Conservation (phyloP, 495 filamentous ascomycete genomes). For the Penicillium bialowiezense region DNA sequence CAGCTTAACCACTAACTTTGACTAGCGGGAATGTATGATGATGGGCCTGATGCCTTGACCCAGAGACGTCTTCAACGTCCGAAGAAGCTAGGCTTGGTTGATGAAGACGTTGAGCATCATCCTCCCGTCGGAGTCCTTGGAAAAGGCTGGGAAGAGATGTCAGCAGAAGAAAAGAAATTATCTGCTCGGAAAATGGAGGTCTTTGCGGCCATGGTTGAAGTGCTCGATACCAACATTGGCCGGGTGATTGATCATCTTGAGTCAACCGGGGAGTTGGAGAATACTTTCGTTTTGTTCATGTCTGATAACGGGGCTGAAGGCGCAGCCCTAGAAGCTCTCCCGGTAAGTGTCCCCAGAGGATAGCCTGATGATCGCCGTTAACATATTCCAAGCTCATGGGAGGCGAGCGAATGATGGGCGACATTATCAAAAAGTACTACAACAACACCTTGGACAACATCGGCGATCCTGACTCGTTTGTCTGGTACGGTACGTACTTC, state of each 20-base stretch:
- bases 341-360: neutral
- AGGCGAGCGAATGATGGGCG: neutral
- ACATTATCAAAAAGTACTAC: slow-evolving; percentile 47
- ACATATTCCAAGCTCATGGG: neutral
- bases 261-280: slow-evolving; percentile 49
- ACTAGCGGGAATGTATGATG: slow-evolving; percentile 33
- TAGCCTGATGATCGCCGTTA: neutral
- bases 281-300: slow-evolving; percentile 56
- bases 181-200: slow-evolving; percentile 51
- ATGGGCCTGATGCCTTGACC: slow-evolving; percentile 38
- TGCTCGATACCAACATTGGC: slow-evolving; percentile 51
- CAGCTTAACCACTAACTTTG: neutral
- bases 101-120: slow-evolving; percentile 29
- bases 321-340: slow-evolving; percentile 28
- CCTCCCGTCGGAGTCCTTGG: slow-evolving; percentile 13
- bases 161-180: slow-evolving; percentile 20
- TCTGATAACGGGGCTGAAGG: slow-evolving; percentile 57
- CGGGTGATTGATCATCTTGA: slow-evolving; percentile 48
- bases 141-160: slow-evolving; percentile 13
- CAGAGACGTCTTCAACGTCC: slow-evolving; percentile 29
- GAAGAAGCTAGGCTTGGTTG: slow-evolving; percentile 34
- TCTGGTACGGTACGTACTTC: slow-evolving; percentile 52
- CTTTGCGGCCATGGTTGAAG: slow-evolving; percentile 57
- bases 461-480: slow-evolving; percentile 52
- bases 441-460: slow-evolving; percentile 60